These are phyloP conservation scores for Boletus smithii DNA, from an alignment of 1,284 basidiomycete species.

Conservation along the genomic window DNA sequence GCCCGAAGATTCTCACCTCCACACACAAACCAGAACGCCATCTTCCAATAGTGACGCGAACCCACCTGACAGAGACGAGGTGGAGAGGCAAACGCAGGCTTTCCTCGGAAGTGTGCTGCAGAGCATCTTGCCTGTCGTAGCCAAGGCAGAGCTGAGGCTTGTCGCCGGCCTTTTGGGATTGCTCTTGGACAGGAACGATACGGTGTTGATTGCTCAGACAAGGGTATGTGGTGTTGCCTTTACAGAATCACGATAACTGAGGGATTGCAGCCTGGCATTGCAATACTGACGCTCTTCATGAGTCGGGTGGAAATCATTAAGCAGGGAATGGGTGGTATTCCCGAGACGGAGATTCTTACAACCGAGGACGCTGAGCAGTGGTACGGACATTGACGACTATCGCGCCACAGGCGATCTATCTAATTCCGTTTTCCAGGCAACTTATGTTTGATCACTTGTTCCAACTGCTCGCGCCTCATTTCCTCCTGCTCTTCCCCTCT, in stretches of 20 bases:
- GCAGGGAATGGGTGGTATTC: conserved; percentile 55
- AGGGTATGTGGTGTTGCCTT: conserved; percentile 51
- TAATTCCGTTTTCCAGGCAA: conserved; percentile 51
- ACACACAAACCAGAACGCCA: conserved; percentile 22
- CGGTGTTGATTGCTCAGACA: conserved; percentile 68
- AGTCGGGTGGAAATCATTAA: conserved; percentile 90
- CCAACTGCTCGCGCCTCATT: conserved; percentile 69
- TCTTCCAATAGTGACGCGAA: conserved; percentile 16
- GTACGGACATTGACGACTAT: conserved; percentile 37
- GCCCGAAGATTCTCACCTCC: conserved; percentile 48
- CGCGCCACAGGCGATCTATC: not conserved
- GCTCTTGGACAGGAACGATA: conserved; percentile 79
- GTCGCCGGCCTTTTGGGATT: conserved; percentile 87
- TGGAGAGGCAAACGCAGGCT: conserved; percentile 84
- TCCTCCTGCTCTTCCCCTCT: conserved; percentile 87
- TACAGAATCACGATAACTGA: conserved; percentile 2
- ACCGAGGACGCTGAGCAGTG: conserved; percentile 83
- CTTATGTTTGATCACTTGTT: conserved; percentile 84
- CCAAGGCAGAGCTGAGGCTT: conserved; percentile 74
- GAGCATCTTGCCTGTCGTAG: conserved; percentile 80
- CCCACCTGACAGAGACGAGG: conserved; percentile 58
- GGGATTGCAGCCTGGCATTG: conserved; percentile 77
- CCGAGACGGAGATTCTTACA: conserved; percentile 57
- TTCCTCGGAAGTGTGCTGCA: conserved; percentile 88
- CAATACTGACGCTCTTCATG: conserved; percentile 88